Percentiles rank a stretch among this genome's conserved stretches.
Evolutionary conservation across 2,329 filamentous ascomycete genomes (phyloP).

Genomic region (Diaporthe destruens): DNA sequence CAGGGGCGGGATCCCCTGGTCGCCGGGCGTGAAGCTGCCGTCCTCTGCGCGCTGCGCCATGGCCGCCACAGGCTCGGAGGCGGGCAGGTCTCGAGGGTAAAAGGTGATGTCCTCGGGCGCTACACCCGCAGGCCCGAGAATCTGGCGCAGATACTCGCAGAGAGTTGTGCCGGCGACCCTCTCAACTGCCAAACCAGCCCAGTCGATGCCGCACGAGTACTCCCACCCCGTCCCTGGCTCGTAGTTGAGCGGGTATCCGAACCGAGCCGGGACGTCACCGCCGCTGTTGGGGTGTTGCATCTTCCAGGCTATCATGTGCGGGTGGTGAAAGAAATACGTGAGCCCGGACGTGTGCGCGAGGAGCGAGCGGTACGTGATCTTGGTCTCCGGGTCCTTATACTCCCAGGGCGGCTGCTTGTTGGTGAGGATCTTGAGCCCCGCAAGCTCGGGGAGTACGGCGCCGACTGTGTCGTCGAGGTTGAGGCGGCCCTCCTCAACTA

Average conservation of each 20-base stretch:
- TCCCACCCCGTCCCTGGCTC: conserved; percentile 65
- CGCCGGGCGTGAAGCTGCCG: conserved; percentile 52
- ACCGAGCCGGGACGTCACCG: conserved; percentile 56
- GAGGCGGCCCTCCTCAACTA: conserved; percentile 65
- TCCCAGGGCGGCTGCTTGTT: conserved; percentile 51
- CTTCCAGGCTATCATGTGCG: conserved; percentile 52
- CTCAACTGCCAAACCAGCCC: conserved; percentile 65
- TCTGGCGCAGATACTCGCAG: conserved; percentile 57
- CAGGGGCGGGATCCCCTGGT: conserved; percentile 51
- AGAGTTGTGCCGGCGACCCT: conserved; percentile 57
- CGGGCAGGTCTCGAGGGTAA: conserved; percentile 52
- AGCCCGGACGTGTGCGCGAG: conserved; percentile 65
- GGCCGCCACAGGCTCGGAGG: conserved; percentile 52
- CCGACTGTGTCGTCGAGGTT: conserved; percentile 60
- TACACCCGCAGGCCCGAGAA: conserved; percentile 60
- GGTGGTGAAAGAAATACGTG: conserved; percentile 58
- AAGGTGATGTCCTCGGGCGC: conserved; percentile 55
- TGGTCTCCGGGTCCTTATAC: conserved; percentile 40
- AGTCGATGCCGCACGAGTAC: conserved; percentile 64
- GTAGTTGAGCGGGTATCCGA: conserved; percentile 59
- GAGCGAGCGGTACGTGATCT: conserved; percentile 64
- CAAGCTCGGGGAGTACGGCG: conserved; percentile 61
- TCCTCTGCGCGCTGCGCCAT: conserved; percentile 54
- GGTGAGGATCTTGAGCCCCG: conserved; percentile 59
- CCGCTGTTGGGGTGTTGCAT: conserved; percentile 47